Percentiles rank a stretch among this genome's conserved stretches.
These are phyloP conservation scores for Alternaria gaisen DNA, from an alignment of 2,329 filamentous ascomycete species.

Conservation along the genomic window DNA sequence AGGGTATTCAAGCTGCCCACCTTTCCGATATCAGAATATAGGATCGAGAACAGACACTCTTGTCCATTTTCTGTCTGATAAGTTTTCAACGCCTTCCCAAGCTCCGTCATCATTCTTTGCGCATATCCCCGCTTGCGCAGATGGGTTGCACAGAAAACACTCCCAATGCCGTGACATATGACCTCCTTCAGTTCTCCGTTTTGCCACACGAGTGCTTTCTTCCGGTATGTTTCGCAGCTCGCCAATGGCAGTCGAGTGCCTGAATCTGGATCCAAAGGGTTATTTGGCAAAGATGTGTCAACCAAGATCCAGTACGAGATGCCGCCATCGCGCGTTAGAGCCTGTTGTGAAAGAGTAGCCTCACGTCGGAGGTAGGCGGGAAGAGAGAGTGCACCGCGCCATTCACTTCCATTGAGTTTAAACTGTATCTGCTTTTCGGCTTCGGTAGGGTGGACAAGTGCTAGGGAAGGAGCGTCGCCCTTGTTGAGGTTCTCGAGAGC, in stretches of 20 bases:
- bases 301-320: constrained; percentile 69
- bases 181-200: constrained; percentile 63
- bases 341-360: constrained; percentile 59
- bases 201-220: constrained; percentile 57
- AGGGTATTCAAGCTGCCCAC: constrained; percentile 64
- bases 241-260: constrained; percentile 59
- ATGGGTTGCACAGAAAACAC: constrained; percentile 76
- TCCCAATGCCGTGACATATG: constrained; percentile 77
- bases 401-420: constrained; percentile 64
- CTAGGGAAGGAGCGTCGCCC: constrained; percentile 60
- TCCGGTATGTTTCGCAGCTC: constrained; percentile 66
- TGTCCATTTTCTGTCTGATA: constrained; percentile 58
- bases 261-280: constrained; percentile 49
- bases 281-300: constrained; percentile 51
- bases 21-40: constrained; percentile 85
- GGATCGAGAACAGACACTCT: constrained; percentile 72
- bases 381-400: constrained; percentile 64
- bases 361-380: constrained; percentile 68
- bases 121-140: constrained; percentile 80
- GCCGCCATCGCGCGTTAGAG: constrained; percentile 63
- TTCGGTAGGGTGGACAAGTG: constrained; percentile 63
- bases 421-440: constrained; percentile 63
- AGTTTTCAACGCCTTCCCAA: constrained; percentile 64
- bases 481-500: constrained; percentile 52
- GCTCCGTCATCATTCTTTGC: constrained; percentile 76